These are phyloP conservation scores for Eucalyptus marginata DNA, from an alignment of 345 rosid species.

Conservation along the genomic window DNA sequence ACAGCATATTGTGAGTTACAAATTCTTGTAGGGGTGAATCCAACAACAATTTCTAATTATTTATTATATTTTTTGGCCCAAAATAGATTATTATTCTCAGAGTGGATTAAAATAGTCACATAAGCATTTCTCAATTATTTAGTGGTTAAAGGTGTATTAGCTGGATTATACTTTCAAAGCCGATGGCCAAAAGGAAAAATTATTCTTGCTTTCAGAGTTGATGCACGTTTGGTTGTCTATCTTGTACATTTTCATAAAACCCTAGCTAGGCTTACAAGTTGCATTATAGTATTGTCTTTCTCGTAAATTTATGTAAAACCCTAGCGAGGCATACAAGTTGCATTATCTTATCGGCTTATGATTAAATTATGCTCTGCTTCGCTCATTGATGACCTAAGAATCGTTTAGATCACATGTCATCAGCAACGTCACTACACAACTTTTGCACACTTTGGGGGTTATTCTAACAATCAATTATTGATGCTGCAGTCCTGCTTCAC, in stretches of 20 bases:
- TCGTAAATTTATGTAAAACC: background rate
- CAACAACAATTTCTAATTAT: too few relatives aligned
- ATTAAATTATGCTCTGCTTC: background rate
- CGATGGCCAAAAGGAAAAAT: background rate
- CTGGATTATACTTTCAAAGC: background rate
- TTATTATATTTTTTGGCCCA: too few relatives aligned
- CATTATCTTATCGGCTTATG: background rate
- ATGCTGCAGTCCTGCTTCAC: background rate
- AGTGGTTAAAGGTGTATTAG: background rate
- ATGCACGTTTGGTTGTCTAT: background rate
- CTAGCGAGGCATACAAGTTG: background rate
- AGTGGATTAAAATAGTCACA: too few relatives aligned
- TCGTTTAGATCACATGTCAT: background rate
- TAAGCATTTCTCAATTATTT: too few relatives aligned
- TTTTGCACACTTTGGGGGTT: background rate
- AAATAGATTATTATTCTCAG: too few relatives aligned
- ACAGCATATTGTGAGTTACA: too few relatives aligned
- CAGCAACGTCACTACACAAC: background rate
- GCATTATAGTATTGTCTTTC: background rate
- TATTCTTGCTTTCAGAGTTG: background rate
- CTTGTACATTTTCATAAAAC: background rate
- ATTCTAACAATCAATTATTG: background rate
- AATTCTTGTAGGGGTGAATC: too few relatives aligned
- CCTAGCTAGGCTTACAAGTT: background rate
- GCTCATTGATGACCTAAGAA: background rate